A percentile compares a stretch with the other conserved stretches of the same genome.
These are phyloP conservation scores for Cyanodermella asteris DNA, from an alignment of 2,329 filamentous ascomycete species.

Conservation along the genomic window DNA sequence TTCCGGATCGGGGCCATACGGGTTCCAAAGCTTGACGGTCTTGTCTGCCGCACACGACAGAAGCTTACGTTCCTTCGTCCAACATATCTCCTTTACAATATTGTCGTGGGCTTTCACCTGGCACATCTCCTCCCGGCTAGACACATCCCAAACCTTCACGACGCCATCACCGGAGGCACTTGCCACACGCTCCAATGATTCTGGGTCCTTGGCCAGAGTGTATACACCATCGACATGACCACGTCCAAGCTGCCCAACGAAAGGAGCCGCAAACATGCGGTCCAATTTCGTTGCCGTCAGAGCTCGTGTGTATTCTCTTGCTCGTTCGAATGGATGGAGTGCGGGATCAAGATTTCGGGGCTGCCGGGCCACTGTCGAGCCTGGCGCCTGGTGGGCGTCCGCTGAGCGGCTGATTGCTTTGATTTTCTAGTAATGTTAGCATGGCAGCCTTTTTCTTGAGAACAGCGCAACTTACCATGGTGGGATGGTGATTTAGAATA, in stretches of 20 bases:
- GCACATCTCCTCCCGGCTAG: constrained; percentile 52
- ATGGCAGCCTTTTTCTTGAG: too few species aligned
- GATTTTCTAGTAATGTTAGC: constrained; percentile 27
- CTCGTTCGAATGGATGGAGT: constrained; percentile 75
- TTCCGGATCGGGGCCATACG: constrained; percentile 50
- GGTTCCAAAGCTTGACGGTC: constrained; percentile 78
- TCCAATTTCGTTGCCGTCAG: constrained; percentile 78
- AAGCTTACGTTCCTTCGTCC: constrained; percentile 68
- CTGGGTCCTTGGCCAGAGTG: constrained; percentile 58
- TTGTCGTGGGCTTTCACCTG: constrained; percentile 72
- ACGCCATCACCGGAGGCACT: constrained; percentile 81
- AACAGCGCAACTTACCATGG: too few species aligned
- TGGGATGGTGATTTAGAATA: too few species aligned
- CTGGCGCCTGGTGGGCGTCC: constrained; percentile 25
- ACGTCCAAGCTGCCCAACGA: constrained; percentile 64
- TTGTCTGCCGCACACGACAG: constrained; percentile 72
- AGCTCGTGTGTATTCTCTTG: constrained; percentile 60
- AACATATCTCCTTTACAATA: constrained; percentile 75
- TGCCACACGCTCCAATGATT: constrained; percentile 50
- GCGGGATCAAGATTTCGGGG: constrained; percentile 49
- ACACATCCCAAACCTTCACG: constrained; percentile 79
- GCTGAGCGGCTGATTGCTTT: constrained; percentile 28
- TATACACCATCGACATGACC: constrained; percentile 88
- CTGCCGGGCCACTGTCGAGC: constrained; percentile 21
- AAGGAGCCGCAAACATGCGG: constrained; percentile 73